Percentiles rank a stretch among this genome's conserved stretches.
These are phyloP conservation scores for Aspergillus carbonarius DNA, from an alignment of 2,329 filamentous ascomycete species.

Conservation along the genomic window DNA sequence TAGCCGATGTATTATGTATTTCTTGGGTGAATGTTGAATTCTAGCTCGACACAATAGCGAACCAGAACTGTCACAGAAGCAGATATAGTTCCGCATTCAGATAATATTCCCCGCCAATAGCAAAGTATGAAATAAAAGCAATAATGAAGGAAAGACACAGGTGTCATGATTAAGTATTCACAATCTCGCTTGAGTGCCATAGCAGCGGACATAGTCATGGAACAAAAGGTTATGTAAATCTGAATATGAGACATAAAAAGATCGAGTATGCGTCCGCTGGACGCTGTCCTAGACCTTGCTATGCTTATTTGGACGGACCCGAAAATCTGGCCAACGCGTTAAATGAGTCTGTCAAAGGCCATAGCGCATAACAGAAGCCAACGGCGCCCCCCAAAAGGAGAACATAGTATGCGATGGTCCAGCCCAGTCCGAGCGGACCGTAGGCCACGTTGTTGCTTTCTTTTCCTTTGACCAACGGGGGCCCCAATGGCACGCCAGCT, in stretches of 20 bases:
- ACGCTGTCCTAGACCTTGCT: not conserved
- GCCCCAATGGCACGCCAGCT: conserved; percentile 43
- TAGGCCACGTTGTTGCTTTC: conserved; percentile 35
- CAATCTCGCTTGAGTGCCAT: too few relatives aligned
- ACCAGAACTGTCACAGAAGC: too few relatives aligned
- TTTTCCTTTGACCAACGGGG: conserved; percentile 39
- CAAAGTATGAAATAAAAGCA: too few relatives aligned
- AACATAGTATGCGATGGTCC: conserved; percentile 77
- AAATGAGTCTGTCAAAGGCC: conserved; percentile 64
- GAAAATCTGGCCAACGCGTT: conserved; percentile 38
- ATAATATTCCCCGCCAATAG: too few relatives aligned
- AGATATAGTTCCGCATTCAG: too few relatives aligned
- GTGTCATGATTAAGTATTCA: too few relatives aligned
- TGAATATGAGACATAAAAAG: not conserved
- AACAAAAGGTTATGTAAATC: too few relatives aligned
- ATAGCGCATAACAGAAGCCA: conserved; percentile 70
- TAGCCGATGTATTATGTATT: too few relatives aligned
- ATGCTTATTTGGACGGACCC: not conserved
- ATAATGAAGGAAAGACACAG: too few relatives aligned
- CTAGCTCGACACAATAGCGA: too few relatives aligned
- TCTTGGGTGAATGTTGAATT: too few relatives aligned
- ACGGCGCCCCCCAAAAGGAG: conserved; percentile 70
- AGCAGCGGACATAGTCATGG: too few relatives aligned
- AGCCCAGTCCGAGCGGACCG: conserved; percentile 48
- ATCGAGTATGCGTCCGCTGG: not conserved